A percentile compares a stretch with the other conserved stretches of the same genome.
phyloP scores from a whole-genome alignment of 2,329 filamentous ascomycete genomes.

The Botrytis medusae region DNA sequence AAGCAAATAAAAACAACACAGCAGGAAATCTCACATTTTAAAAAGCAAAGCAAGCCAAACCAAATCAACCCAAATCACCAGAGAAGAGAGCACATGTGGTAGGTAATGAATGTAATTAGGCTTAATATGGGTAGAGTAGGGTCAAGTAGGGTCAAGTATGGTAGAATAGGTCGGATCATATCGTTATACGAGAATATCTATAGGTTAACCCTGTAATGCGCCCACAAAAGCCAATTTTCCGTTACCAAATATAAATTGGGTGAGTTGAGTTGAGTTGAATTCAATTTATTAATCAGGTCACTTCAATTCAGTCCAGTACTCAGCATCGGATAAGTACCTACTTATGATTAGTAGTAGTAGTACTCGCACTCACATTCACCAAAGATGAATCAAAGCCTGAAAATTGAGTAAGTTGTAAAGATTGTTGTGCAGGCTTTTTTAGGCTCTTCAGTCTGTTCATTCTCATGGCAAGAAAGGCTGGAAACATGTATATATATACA shows the following conservation, averaged over 20 bases:
- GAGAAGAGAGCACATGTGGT: not conserved
- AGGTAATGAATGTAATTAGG: not conserved
- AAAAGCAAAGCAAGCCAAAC: not conserved
- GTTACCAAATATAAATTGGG: not conserved
- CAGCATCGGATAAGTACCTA: not conserved
- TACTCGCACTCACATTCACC: too few relatives aligned
- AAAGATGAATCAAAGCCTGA: too few relatives aligned
- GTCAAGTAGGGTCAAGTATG: not conserved
- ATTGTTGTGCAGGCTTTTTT: too few relatives aligned
- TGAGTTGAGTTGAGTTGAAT: not conserved
- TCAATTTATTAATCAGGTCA: not conserved
- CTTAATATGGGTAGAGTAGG: not conserved
- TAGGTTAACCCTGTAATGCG: not conserved
- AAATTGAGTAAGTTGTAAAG: too few relatives aligned
- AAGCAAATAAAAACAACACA: not conserved
- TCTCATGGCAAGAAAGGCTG: too few relatives aligned
- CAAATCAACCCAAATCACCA: not conserved
- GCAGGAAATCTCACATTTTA: not conserved
- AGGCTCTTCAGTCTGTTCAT: too few relatives aligned
- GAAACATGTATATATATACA: too few relatives aligned
- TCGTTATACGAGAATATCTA: not conserved
- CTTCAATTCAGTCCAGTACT: too few relatives aligned
- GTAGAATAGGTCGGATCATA: not conserved
- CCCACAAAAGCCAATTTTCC: conserved; percentile 1
- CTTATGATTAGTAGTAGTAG: too few relatives aligned